Conservation (phyloP, 202 grass and related monocot species). For the Musa balbisiana region DNA sequence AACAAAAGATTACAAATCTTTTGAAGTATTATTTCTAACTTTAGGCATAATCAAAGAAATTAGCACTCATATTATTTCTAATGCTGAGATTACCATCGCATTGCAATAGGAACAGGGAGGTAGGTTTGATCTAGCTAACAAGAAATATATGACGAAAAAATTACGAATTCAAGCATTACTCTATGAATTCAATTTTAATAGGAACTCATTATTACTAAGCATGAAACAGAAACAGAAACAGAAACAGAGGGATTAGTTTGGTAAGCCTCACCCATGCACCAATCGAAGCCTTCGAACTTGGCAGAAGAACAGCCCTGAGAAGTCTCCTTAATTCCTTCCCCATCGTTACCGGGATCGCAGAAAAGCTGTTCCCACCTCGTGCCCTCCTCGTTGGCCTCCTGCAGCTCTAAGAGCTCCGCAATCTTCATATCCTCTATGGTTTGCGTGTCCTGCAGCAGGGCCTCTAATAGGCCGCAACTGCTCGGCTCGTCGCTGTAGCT, state of each 20-base stretch:
- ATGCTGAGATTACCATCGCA: neutral
- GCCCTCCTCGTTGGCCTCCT: neutral
- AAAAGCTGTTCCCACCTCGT: neutral
- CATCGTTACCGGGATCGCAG: neutral
- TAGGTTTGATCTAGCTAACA: neutral
- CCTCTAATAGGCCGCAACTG: neutral
- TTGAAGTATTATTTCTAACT: no score
- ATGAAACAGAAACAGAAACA: neutral
- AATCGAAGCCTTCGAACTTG: conserved; percentile 1
- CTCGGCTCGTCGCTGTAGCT: neutral
- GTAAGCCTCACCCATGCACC: neutral
- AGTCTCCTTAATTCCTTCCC: neutral
- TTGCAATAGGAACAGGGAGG: neutral
- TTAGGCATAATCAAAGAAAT: no score
- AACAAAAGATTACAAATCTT: no score
- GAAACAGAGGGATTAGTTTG: neutral
- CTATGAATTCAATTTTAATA: neutral
- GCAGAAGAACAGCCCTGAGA: neutral
- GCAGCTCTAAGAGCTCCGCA: neutral
- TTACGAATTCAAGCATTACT: no score
- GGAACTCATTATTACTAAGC: neutral
- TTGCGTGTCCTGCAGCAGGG: neutral
- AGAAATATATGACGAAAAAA: no score
- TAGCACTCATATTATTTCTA: neutral
- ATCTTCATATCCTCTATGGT: neutral